phyloP scores from a whole-genome alignment of 768 basidiomycete genomes.

The Collybia mongolica region DNA sequence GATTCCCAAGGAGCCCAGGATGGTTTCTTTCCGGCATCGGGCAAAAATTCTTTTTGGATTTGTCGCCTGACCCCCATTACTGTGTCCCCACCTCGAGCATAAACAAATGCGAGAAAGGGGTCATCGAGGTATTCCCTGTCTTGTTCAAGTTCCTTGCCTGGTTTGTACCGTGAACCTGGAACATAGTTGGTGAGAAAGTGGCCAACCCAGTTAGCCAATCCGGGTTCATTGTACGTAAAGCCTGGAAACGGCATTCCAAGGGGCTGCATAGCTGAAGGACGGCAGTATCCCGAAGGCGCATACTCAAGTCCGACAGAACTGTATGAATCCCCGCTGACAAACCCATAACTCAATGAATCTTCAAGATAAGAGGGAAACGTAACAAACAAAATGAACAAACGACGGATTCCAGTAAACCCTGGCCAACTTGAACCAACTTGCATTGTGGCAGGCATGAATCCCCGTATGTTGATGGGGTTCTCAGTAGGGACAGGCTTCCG shows the following conservation, averaged over 20 bases:
- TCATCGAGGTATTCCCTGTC: conserved; percentile 25
- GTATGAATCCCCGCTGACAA: conserved; percentile 61
- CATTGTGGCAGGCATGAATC: conserved; percentile 19
- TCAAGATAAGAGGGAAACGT: not conserved
- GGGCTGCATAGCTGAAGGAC: conserved; percentile 40
- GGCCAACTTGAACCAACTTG: conserved; percentile 34
- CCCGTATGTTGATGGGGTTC: too few relatives aligned
- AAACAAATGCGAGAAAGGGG: conserved; percentile 54
- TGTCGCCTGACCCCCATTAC: conserved; percentile 41
- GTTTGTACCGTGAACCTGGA: conserved; percentile 32
- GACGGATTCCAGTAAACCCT: conserved; percentile 37
- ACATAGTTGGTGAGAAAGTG: conserved; percentile 46
- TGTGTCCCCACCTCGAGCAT: conserved; percentile 52
- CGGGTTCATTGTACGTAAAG: conserved; percentile 39
- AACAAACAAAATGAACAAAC: conserved; percentile 55
- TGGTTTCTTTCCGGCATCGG: conserved; percentile 32
- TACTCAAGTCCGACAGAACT: conserved; percentile 37
- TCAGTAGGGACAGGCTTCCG: too few relatives aligned
- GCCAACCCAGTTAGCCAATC: conserved; percentile 65
- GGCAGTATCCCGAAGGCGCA: too few relatives aligned
- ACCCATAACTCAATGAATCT: not conserved
- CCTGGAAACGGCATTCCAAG: conserved; percentile 53
- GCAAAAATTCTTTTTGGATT: conserved; percentile 39
- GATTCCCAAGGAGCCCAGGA: conserved; percentile 30
- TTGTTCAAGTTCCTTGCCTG: conserved; percentile 26